Evolutionary conservation across 106 monocot species (phyloP).

Genomic region (Chionographis japonica): DNA sequence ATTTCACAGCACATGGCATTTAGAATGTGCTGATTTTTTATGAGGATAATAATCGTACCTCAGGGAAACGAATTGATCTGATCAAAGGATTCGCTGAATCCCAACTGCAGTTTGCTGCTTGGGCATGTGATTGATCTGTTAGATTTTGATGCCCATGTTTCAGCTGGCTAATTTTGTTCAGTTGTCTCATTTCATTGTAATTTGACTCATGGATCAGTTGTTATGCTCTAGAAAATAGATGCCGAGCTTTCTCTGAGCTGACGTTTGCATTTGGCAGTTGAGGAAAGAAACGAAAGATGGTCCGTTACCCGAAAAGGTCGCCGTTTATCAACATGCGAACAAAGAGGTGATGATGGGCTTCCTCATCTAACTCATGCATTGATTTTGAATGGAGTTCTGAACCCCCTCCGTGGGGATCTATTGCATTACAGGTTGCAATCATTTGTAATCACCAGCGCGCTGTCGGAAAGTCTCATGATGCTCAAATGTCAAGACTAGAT

Average conservation of each 20-base stretch:
- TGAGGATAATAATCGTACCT: no score
- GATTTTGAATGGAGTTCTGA: neutral
- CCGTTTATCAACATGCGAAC: slow-evolving; percentile 50
- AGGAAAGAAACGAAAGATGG: slow-evolving; percentile 37
- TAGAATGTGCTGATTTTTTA: no score
- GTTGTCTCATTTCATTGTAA: no score
- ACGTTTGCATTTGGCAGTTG: slow-evolving; percentile 16
- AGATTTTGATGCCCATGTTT: no score
- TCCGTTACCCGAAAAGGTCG: slow-evolving; percentile 38
- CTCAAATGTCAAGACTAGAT: slow-evolving; percentile 37
- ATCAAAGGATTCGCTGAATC: no score
- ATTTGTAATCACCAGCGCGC: slow-evolving; percentile 57
- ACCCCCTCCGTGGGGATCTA: neutral
- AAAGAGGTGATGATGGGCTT: slow-evolving; percentile 33
- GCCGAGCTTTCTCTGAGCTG: neutral
- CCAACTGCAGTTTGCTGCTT: no score
- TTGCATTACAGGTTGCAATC: slow-evolving; percentile 39
- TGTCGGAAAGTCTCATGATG: slow-evolving; percentile 55
- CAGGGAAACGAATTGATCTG: no score
- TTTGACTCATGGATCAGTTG: no score
- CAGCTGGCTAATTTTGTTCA: no score
- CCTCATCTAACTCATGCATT: neutral
- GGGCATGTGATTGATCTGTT: no score
- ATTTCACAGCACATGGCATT: no score
- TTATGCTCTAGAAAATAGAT: no score